A percentile compares a stretch with the other conserved stretches of the same genome.
Conservation (phyloP, 2,329 filamentous ascomycete genomes). For the Monosporascus sp. region DNA sequence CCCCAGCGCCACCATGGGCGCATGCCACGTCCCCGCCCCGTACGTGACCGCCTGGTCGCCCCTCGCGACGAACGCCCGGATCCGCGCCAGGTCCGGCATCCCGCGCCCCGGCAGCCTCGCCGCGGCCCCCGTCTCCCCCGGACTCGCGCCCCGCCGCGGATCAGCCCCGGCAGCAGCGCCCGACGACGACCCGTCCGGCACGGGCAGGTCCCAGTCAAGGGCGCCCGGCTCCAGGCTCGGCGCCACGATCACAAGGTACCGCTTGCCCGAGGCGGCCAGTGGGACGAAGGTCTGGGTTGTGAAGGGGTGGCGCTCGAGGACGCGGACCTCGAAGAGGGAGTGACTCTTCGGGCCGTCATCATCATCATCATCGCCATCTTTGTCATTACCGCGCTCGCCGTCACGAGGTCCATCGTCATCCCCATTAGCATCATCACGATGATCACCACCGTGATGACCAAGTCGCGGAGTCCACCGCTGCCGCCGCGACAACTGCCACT, state of each 20-base stretch:
- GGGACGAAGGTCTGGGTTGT: constrained; percentile 93
- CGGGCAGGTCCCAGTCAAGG: constrained; percentile 32
- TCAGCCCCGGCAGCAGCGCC: constrained; percentile 63
- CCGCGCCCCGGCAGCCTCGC: constrained; percentile 51
- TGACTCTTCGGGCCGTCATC: too few species aligned
- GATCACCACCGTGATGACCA: too few species aligned
- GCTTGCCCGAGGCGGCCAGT: constrained; percentile 42
- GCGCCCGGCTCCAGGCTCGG: constrained; percentile 57
- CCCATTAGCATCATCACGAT: too few species aligned
- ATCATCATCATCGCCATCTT: too few species aligned
- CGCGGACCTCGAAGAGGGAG: constrained; percentile 55
- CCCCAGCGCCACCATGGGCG: constrained; percentile 88
- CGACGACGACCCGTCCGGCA: constrained; percentile 59
- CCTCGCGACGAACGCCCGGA: constrained; percentile 74
- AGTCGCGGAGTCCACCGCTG: constrained; percentile 7
- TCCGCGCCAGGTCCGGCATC: constrained; percentile 63
- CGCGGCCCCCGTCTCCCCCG: constrained; percentile 7
- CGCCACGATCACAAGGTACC: constrained; percentile 84
- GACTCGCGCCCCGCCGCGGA: constrained; percentile 71
- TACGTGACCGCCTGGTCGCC: constrained; percentile 86
- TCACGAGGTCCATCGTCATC: too few species aligned
- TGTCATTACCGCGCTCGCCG: too few species aligned
- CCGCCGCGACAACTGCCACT: constrained; percentile 8
- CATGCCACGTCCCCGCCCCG: constrained; percentile 87
- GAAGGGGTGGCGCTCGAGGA: constrained; percentile 88